Evolutionary conservation across 2,329 filamentous ascomycete species (phyloP), one percentile per base, ranked within the genome.

Genomic region (Xylaria sp.): DNA sequence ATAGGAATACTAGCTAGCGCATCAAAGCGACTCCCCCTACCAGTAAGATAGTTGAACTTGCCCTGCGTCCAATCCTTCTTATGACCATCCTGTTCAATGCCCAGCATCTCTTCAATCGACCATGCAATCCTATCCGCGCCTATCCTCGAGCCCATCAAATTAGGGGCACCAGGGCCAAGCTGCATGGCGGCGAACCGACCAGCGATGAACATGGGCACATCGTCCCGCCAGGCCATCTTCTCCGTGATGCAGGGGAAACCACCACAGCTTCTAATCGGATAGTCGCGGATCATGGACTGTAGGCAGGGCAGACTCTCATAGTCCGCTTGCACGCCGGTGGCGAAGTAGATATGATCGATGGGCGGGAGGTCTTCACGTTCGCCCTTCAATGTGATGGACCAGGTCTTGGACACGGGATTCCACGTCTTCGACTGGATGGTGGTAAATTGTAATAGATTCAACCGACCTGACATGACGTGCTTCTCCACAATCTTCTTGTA

Each of bases 231-330:
- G 80, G 87, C 88, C 61, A 93, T 76, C 67, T 93, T 89, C 48
- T 92, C 83, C 1, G 82, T 92, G 55, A 93, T 72, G 64, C 87
- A 90, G 0, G 90, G 90, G 18, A 92, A 75, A 0, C 90, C 90
- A 3, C 84, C 84, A 23, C 83, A 79, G 0, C 77, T 80, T 13
- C 83, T 73, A 39, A 93, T 80, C 0, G 88, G 88, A 62, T 87
- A 78, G 16, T 84, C 79, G 2, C 75, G 63, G 7, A 82, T 73
- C 69, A 93, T 82, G 0, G 76, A 81, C 58, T 83, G 74, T 10
- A 93, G 74, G 58, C 85, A 85, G 0, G 86, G 81, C 19, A 92
- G 76, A 1, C 78, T 77, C 1, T 74, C 68, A 30, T 91, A 82
- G 63, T 91, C 79, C 0, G 84, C 83, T 53, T 84, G 80, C 46